Base-by-base conservation (phyloP, 1,284 basidiomycete genomes). In the Wolfiporia cocos region DNA sequence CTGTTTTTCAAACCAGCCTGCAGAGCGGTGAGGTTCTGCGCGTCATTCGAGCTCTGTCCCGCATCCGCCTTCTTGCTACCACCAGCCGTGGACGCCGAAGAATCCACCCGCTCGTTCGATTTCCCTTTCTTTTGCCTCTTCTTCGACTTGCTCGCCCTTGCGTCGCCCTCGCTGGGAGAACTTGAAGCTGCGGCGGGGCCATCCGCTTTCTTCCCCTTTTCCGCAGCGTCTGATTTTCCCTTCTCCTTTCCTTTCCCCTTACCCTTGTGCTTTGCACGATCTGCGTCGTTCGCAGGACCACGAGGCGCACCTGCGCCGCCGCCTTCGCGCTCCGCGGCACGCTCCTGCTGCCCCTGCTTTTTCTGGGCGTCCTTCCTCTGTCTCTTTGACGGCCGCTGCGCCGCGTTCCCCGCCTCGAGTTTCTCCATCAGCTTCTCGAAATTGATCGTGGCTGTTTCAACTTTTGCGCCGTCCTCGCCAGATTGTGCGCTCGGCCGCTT, bases 1-100 rank as follows among this genome's bases (percentile, higher is more conserved):
- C 76, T 88, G 35, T 81, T 69, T 61, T 78, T 88, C 78, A 93
- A 86, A 20, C 64, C 69, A 40, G 72, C 73, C 59, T 94, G 91
- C 54, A 93, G 66, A 10, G 73, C 62, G 4, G 91, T 93, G 37
- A 92, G 65, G 11, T 68, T 65, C 18, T 52, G 30, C 20, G 36
- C 21, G n/a, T 28, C 32, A 15, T 51, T 38, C 20, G 35, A 19
- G 11, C 18, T 24, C 39, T 23, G 38, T 29, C 33, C 41, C 4
- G 36, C 17, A 11, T 28, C 26, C 14, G 26, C 26, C 26, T 28
- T 28, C 26, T 28, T n/a, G 36, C 18, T 15, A n/a, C n/a, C n/a
- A n/a, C n/a, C n/a, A n/a, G n/a, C 20, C 32, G 15, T 4, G 14
- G 37, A 5, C 4, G 10, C 30, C 17, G 29, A 15, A 19, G 35